Conservation (phyloP, 2,329 filamentous ascomycete genomes). For the Paecilomyces sp. region DNA sequence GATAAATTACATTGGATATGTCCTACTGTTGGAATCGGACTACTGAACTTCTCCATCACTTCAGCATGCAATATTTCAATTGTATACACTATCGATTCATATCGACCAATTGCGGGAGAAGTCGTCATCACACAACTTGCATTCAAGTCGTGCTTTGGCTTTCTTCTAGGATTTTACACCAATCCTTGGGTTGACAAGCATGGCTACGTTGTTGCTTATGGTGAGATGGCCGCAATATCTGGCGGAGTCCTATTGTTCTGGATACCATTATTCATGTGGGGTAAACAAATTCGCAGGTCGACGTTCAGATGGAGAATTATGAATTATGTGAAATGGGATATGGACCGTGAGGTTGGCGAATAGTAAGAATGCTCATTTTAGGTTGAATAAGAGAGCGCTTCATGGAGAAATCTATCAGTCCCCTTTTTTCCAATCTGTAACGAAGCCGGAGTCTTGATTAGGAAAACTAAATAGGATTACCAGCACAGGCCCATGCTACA, state of each 20-base stretch:
- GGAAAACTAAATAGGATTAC: background rate
- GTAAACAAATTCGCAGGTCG: conserved; percentile 40
- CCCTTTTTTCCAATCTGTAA: background rate
- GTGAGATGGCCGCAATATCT: conserved; percentile 52
- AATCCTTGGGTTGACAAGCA: conserved; percentile 49
- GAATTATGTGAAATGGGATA: conserved; percentile 43
- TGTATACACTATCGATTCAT: conserved; percentile 53
- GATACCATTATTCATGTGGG: conserved; percentile 48
- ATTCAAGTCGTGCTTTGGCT: conserved; percentile 53
- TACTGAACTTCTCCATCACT: conserved; percentile 50
- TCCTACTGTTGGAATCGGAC: conserved; percentile 47
- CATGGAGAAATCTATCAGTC: background rate
- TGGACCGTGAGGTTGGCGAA: conserved; percentile 51
- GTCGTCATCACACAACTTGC: conserved; percentile 47
- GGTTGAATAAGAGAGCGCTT: background rate
- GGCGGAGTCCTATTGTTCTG: conserved; percentile 41
- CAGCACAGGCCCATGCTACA: too few species aligned
- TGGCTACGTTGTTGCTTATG: conserved; percentile 48
- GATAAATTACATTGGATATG: conserved; percentile 37
- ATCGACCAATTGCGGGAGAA: conserved; percentile 52
- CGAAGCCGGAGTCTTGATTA: background rate
- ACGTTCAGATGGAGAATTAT: conserved; percentile 45
- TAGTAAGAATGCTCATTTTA: conserved; percentile 16
- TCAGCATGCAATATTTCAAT: conserved; percentile 51
- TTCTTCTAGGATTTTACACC: conserved; percentile 54